Conservation (phyloP, 768 basidiomycete species). For the Leucocoprinus birnbaumii region DNA sequence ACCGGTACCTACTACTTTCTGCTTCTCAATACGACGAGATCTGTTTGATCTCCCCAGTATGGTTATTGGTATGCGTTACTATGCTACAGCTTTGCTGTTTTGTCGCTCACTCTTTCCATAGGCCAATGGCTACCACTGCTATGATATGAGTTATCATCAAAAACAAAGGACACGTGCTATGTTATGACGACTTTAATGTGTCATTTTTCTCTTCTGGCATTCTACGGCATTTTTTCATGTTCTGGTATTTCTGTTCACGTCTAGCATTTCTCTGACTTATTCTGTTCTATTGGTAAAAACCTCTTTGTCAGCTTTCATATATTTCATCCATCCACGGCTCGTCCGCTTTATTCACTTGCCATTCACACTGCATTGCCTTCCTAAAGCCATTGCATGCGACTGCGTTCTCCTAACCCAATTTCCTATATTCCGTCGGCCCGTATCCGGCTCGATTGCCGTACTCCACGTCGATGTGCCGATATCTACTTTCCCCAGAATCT, state of each 20-base stretch:
- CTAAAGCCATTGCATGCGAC: not conserved
- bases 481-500: not conserved
- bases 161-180: conserved; percentile 8
- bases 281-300: conserved; percentile 3
- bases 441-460: not conserved
- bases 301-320: not conserved
- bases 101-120: conserved; percentile 22
- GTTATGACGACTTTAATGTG: conserved; percentile 18
- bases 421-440: not conserved
- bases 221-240: conserved; percentile 9
- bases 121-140: conserved; percentile 88
- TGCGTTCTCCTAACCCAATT: not conserved
- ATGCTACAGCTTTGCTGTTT: not conserved
- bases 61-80: conserved; percentile 64
- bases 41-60: conserved; percentile 88
- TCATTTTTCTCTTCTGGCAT: conserved; percentile 12
- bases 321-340: not conserved
- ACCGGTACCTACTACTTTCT: conserved; percentile 89
- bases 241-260: conserved; percentile 7
- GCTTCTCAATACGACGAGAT: conserved; percentile 93
- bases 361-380: conserved; percentile 1
- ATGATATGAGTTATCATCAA: conserved; percentile 47
- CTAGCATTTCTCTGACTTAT: conserved; percentile 4
- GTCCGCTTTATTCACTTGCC: not conserved
- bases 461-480: not conserved